Percentiles rank a stretch among this genome's conserved stretches.
Evolutionary conservation across 805 yeast species (phyloP).

Genomic region (Candida insectalens): DNA sequence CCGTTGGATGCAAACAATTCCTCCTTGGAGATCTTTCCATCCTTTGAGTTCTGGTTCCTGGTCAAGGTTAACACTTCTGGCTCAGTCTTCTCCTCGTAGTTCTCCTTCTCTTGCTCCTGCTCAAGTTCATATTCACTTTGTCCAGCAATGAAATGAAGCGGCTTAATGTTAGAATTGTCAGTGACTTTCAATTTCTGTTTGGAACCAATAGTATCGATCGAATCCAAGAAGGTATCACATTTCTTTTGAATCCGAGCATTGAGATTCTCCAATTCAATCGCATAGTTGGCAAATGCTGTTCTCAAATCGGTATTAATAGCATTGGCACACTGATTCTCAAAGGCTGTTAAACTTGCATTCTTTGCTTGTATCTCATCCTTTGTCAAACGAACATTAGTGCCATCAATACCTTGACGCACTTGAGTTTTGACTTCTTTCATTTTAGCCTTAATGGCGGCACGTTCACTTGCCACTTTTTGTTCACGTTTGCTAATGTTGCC

Average conservation of each 20-base stretch:
- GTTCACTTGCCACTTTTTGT: conserved; percentile 32
- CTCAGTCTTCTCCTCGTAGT: too few relatives aligned
- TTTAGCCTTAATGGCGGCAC: conserved; percentile 27
- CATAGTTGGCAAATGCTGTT: conserved; percentile 36
- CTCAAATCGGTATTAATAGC: conserved; percentile 36
- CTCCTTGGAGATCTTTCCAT: too few relatives aligned
- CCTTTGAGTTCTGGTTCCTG: too few relatives aligned
- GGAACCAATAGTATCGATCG: conserved; percentile 8
- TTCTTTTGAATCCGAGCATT: conserved; percentile 21
- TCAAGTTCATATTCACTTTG: too few relatives aligned
- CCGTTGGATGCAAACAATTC: too few relatives aligned
- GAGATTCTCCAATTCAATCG: conserved; percentile 22
- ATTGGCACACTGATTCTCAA: conserved; percentile 39
- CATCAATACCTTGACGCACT: conserved; percentile 37
- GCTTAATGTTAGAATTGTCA: too few relatives aligned
- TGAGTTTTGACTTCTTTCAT: conserved; percentile 29
- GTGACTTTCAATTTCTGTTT: too few relatives aligned
- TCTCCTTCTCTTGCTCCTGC: too few relatives aligned
- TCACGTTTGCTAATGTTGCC: conserved; percentile 41
- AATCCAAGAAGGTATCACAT: conserved; percentile 20
- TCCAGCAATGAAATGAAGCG: too few relatives aligned
- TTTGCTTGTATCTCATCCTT: conserved; percentile 45
- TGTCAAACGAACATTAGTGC: conserved; percentile 31
- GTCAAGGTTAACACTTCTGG: too few relatives aligned
- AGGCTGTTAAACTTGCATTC: conserved; percentile 39